Evolutionary conservation across 1,139 yeast species (phyloP).

Genomic region (Nadsonia starkeyi-henricii): DNA sequence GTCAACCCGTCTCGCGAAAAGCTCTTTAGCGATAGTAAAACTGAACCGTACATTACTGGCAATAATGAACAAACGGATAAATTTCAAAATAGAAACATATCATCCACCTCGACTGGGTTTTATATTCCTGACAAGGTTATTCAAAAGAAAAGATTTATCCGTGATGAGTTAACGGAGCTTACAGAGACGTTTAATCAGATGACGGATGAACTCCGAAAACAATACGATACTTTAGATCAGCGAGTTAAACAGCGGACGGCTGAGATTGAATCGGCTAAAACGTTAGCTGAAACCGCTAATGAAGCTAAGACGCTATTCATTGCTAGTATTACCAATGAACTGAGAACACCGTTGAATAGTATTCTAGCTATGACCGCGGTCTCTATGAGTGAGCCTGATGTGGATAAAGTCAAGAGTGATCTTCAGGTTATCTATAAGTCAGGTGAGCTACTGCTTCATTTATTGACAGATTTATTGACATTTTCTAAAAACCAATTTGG

Average conservation of each 20-base stretch:
- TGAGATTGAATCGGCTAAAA: slow-evolving; percentile 48
- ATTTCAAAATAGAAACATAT: neutral
- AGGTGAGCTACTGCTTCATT: slow-evolving; percentile 73
- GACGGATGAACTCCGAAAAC: slow-evolving; percentile 81
- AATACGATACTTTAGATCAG: slow-evolving; percentile 74
- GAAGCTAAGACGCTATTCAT: slow-evolving; percentile 89
- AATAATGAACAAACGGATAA: slow-evolving; percentile 2
- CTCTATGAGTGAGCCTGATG: slow-evolving; percentile 74
- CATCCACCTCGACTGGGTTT: slow-evolving; percentile 12
- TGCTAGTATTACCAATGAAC: slow-evolving; percentile 86
- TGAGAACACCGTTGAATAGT: slow-evolving; percentile 85
- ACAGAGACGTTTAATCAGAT: slow-evolving; percentile 85
- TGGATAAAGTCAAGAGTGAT: slow-evolving; percentile 51
- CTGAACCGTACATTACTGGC: neutral
- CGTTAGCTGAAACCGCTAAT: slow-evolving; percentile 48
- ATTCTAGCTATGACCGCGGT: slow-evolving; percentile 88
- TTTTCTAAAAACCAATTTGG: slow-evolving; percentile 76
- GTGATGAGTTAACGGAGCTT: slow-evolving; percentile 79
- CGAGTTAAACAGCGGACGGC: slow-evolving; percentile 74
- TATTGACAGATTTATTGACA: slow-evolving; percentile 72
- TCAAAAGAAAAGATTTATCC: slow-evolving; percentile 24
- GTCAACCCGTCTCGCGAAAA: too few relatives aligned
- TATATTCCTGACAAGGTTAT: slow-evolving; percentile 22
- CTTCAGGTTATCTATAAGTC: slow-evolving; percentile 69
- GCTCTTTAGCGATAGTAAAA: too few relatives aligned